Base-by-base conservation (phyloP, 768 basidiomycete genomes). In the Pleurotus sapidus region DNA sequence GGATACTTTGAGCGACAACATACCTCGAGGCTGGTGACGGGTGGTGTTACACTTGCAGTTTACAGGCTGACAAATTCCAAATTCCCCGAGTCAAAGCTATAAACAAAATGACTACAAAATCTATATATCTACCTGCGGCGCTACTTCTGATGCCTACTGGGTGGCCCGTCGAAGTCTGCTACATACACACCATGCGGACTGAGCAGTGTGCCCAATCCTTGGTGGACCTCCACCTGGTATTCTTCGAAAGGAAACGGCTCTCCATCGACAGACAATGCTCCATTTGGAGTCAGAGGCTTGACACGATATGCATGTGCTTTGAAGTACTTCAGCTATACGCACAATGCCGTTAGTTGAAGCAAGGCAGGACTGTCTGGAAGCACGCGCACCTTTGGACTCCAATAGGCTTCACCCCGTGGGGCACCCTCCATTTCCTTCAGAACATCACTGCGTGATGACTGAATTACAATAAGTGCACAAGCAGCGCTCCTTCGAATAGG, bases 221-320 rank as follows among this genome's bases (percentile, higher is more conserved):
- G 76, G 62, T 91, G 84, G 8, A 88, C 85, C 68, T 93, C 90
- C 2, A 94, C 84, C 61, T 89, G 81, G 65, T 83, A 93, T 64
- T 86, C 83, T 65, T 85, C 78, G 61, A 89, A 88, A 8, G 88
- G 88, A 63, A 82, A 87, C 4, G 72, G 64, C 71, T 95, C 93
- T 6, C 93, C 93, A 62, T 95, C 93, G 15, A 95, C 76, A 12
- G 88, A 75, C 15, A 94, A 64, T 62, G 73, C 71, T 2, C 88
- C 88, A 30, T 82, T 75, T 3, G 72, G 50, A 2, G 74, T 65
- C 27, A 83, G 71, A 4, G 89, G 87, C 65, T 84, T 86, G 27
- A 91, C 76, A 20, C 89, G 82, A 68, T 91, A 91, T 4, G 89
- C 86, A 55, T 82, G 72, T 3, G 84, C 89, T 68, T 92, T 91